Conservation (phyloP, 2,329 filamentous ascomycete species). For the Fusarium sororula region DNA sequence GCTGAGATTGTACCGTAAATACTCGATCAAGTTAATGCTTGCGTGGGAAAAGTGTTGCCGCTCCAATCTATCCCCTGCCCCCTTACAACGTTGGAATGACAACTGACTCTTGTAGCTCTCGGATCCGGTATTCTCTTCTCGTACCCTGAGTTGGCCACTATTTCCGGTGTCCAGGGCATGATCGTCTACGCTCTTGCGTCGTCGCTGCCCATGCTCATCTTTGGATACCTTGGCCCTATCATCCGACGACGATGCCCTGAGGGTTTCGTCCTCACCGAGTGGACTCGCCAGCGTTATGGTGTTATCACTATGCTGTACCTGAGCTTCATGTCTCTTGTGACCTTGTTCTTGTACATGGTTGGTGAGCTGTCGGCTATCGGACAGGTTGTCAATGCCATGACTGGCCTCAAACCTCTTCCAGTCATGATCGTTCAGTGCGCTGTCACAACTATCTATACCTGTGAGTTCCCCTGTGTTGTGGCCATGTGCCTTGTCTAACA, state of each 20-base stretch:
- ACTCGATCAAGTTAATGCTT: slow-evolving; percentile 99
- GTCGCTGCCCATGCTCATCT: slow-evolving; percentile 76
- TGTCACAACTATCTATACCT: slow-evolving; percentile 85
- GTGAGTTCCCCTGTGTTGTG: slow-evolving; percentile 53
- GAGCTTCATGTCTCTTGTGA: slow-evolving; percentile 80
- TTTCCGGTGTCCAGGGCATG: slow-evolving; percentile 81
- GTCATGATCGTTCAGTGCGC: slow-evolving; percentile 80
- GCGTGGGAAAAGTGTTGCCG: slow-evolving; percentile 98
- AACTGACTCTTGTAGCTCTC: slow-evolving; percentile 71
- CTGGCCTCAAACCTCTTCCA: slow-evolving; percentile 77
- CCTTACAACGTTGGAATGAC: slow-evolving; percentile 21
- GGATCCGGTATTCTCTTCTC: slow-evolving; percentile 86
- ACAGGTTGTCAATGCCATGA: slow-evolving; percentile 78
- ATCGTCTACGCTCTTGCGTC: slow-evolving; percentile 80
- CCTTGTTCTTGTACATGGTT: slow-evolving; percentile 88
- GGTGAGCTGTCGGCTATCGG: slow-evolving; percentile 83
- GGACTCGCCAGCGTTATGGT: slow-evolving; percentile 83
- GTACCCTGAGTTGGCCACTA: slow-evolving; percentile 82
- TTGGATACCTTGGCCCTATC: slow-evolving; percentile 78
- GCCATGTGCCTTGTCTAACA: neutral
- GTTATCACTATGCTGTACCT: slow-evolving; percentile 74
- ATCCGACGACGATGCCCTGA: slow-evolving; percentile 83
- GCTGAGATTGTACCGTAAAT: slow-evolving; percentile 95
- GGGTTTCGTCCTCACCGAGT: slow-evolving; percentile 86
- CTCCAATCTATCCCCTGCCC: slow-evolving; percentile 59